These are phyloP conservation scores for Alopecurus myosuroides DNA, from an alignment of 176 grass and related monocot genomes.

Conservation along the genomic window DNA sequence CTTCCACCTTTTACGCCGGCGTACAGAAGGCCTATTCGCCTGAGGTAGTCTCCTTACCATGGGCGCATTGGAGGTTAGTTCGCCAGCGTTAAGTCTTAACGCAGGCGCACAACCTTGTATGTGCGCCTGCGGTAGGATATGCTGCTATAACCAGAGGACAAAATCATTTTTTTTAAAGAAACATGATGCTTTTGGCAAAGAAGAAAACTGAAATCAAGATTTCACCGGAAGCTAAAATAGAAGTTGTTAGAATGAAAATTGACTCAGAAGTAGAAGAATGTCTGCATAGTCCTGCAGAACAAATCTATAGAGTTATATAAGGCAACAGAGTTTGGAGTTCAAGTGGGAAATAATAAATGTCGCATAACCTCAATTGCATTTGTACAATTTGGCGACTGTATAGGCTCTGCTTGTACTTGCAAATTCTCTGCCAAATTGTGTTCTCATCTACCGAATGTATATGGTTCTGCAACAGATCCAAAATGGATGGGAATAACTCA, in stretches of 20 bases:
- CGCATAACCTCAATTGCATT: slow-evolving; percentile 77
- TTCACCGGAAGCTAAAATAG: slow-evolving; percentile 9
- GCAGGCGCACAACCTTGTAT: too few species aligned
- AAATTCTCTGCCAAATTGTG: too few species aligned
- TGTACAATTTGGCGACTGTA: slow-evolving; percentile 76
- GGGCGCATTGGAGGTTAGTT: too few species aligned
- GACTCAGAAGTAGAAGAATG: slow-evolving; percentile 69
- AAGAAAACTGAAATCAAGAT: slow-evolving; percentile 24
- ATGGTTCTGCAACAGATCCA: too few species aligned
- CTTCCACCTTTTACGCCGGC: too few species aligned
- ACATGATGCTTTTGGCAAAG: neutral
- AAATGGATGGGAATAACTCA: too few species aligned
- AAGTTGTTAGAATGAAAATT: slow-evolving; percentile 51
- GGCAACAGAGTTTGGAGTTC: slow-evolving; percentile 16
- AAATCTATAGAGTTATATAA: slow-evolving; percentile 16
- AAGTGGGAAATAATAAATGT: slow-evolving; percentile 14
- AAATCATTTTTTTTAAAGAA: neutral
- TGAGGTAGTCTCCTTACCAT: too few species aligned
- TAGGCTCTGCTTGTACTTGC: slow-evolving; percentile 91
- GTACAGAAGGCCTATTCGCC: too few species aligned
- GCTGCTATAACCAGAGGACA: too few species aligned
- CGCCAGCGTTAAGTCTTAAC: too few species aligned
- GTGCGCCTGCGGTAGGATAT: too few species aligned
- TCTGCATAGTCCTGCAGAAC: slow-evolving; percentile 74
- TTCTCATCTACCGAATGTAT: too few species aligned